Evolutionary conservation across 495 filamentous ascomycete species (phyloP).

Genomic region (Aspergillus sclerotiicarbonarius): DNA sequence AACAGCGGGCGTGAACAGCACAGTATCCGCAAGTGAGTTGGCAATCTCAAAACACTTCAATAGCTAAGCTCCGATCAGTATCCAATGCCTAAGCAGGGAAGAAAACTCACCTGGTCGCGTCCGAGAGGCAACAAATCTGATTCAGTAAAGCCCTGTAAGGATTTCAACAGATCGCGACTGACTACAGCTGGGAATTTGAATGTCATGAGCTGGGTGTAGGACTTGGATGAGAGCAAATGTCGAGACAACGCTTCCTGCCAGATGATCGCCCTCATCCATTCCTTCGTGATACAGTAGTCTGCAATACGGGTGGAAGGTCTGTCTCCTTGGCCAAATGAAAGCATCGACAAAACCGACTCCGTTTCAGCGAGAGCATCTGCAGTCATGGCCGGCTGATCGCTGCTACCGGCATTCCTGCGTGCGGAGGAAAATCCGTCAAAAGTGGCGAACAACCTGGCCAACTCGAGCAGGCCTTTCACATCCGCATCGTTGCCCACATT

Average conservation of each 20-base stretch:
- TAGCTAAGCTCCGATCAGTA: conserved; percentile 17
- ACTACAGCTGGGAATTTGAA: conserved; percentile 71
- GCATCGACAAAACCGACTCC: conserved; percentile 21
- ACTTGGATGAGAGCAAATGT: conserved; percentile 51
- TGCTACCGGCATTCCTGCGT: background rate
- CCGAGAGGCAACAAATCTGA: conserved; percentile 31
- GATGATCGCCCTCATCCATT: conserved; percentile 75
- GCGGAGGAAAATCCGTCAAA: conserved; percentile 25
- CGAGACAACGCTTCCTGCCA: conserved; percentile 66
- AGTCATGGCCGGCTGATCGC: background rate
- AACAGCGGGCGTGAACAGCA: conserved; percentile 20
- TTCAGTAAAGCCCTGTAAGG: conserved; percentile 25
- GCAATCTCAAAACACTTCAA: conserved; percentile 36
- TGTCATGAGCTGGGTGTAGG: conserved; percentile 58
- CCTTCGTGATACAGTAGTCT: conserved; percentile 32
- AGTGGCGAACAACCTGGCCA: conserved; percentile 26
- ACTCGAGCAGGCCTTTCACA: conserved; percentile 26
- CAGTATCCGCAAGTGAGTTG: conserved; percentile 34
- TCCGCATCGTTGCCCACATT: conserved; percentile 14
- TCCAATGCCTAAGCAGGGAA: background rate
- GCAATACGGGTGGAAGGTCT: conserved; percentile 23
- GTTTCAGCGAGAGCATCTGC: conserved; percentile 17
- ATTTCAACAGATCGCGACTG: conserved; percentile 61
- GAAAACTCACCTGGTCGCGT: conserved; percentile 30
- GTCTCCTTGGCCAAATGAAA: conserved; percentile 14